Evolutionary conservation across 1,139 yeast species (phyloP).

Genomic region (Blastobotrys indianensis): DNA sequence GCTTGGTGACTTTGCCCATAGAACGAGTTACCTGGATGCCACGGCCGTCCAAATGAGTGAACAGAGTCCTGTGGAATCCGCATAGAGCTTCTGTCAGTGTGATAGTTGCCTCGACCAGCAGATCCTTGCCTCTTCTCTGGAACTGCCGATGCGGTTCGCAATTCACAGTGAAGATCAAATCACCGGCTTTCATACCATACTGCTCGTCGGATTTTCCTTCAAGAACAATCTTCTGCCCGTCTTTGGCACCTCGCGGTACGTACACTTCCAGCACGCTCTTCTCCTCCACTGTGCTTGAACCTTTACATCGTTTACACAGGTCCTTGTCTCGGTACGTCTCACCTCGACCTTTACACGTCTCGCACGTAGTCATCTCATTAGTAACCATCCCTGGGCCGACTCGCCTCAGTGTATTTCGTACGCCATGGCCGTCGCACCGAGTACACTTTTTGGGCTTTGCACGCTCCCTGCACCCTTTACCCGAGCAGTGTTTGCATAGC

Average conservation of each 20-base stretch:
- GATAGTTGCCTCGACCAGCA: conserved; percentile 54
- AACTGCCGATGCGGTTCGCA: conserved; percentile 45
- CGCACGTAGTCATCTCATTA: conserved; percentile 58
- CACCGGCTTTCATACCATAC: conserved; percentile 66
- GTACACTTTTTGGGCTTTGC: conserved; percentile 58
- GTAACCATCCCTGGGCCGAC: conserved; percentile 75
- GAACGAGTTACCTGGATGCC: conserved; percentile 59
- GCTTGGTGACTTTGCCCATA: conserved; percentile 62
- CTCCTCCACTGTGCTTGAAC: conserved; percentile 57
- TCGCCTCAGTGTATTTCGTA: conserved; percentile 51
- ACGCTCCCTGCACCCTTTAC: conserved; percentile 62
- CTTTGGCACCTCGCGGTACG: conserved; percentile 61
- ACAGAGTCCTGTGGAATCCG: conserved; percentile 64
- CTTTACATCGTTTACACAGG: conserved; percentile 71
- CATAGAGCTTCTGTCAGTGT: conserved; percentile 76
- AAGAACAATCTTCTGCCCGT: conserved; percentile 57
- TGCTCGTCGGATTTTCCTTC: conserved; percentile 72
- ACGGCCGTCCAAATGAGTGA: conserved; percentile 80
- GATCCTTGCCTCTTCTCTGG: conserved; percentile 56
- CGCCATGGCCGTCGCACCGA: conserved; percentile 71
- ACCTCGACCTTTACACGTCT: conserved; percentile 70
- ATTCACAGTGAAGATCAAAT: conserved; percentile 57
- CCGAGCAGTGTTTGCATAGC: conserved; percentile 65
- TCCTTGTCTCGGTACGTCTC: conserved; percentile 57
- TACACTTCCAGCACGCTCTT: conserved; percentile 72